Percentiles rank a stretch among this genome's conserved stretches.
Evolutionary conservation across 768 basidiomycete species (phyloP).

Genomic region (Pulveroboletus ravenelii): DNA sequence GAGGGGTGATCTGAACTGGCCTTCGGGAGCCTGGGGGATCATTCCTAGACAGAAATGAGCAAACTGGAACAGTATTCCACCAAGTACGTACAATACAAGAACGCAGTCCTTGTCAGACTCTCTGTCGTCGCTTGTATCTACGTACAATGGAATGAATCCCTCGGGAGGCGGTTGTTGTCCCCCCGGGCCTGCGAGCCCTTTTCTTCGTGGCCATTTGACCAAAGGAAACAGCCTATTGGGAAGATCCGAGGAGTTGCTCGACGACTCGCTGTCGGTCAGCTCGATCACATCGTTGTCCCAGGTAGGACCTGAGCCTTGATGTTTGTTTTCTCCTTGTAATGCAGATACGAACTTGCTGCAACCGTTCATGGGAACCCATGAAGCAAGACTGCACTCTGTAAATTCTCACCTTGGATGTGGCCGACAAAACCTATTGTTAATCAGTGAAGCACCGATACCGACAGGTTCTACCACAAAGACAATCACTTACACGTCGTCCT

Average conservation of each 20-base stretch:
- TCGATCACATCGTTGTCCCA: slow-evolving; percentile 24
- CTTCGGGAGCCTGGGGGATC: slow-evolving; percentile 48
- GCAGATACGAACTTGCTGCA: slow-evolving; percentile 4
- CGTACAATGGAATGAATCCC: slow-evolving; percentile 21
- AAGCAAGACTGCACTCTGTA: not conserved
- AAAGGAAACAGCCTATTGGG: slow-evolving; percentile 24
- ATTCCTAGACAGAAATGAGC: slow-evolving; percentile 28
- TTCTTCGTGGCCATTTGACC: slow-evolving; percentile 10
- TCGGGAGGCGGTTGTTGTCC: slow-evolving; percentile 4
- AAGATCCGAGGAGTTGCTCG: slow-evolving; percentile 10
- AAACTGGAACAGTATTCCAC: not conserved
- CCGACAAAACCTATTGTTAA: slow-evolving; percentile 7
- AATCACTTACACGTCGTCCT: slow-evolving; percentile 33
- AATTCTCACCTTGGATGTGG: slow-evolving; percentile 9
- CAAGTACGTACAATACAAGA: slow-evolving; percentile 33
- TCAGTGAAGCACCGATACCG: not conserved
- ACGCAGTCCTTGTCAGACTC: slow-evolving; percentile 35
- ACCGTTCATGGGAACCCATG: not conserved
- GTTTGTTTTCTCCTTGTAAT: not conserved
- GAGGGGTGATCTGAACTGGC: slow-evolving; percentile 33
- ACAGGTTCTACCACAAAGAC: not conserved
- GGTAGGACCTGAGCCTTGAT: not conserved
- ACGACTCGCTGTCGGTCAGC: slow-evolving; percentile 28
- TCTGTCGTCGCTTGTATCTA: slow-evolving; percentile 30
- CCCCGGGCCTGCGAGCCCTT: not conserved